These are phyloP conservation scores for Candolleomyces aberdarensis DNA, from an alignment of 768 basidiomycete species.

Conservation along the genomic window DNA sequence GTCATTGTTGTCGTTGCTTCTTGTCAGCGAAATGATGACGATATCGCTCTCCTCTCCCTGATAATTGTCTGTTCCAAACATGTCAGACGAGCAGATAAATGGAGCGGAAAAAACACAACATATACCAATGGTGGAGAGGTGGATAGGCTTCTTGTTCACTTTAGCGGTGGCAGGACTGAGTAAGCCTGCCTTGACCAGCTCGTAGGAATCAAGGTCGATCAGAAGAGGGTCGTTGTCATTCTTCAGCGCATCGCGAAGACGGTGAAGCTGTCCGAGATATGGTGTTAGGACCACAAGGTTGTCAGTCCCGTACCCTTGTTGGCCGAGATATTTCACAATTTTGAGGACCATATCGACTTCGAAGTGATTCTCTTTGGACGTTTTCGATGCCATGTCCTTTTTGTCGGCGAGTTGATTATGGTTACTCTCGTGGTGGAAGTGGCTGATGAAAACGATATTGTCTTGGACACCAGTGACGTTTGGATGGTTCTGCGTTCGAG, in stretches of 20 bases:
- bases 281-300: slow-evolving; percentile 66
- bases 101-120: neutral
- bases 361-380: slow-evolving; percentile 59
- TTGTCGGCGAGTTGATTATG: slow-evolving; percentile 37
- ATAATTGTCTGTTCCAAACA: slow-evolving; percentile 54
- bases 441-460: slow-evolving; percentile 64
- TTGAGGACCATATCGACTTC: slow-evolving; percentile 63
- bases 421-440: slow-evolving; percentile 53
- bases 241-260: slow-evolving; percentile 44
- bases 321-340: slow-evolving; percentile 51
- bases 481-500: slow-evolving; percentile 44
- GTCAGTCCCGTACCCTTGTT: too few species aligned
- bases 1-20: slow-evolving; percentile 52
- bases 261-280: slow-evolving; percentile 61
- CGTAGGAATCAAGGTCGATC: slow-evolving; percentile 58
- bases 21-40: slow-evolving; percentile 56
- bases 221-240: slow-evolving; percentile 55
- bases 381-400: slow-evolving; percentile 41
- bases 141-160: slow-evolving; percentile 41
- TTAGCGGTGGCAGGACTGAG: slow-evolving; percentile 37
- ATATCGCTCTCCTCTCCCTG: slow-evolving; percentile 76
- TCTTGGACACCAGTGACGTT: slow-evolving; percentile 52
- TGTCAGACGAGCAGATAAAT: neutral
- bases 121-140: slow-evolving; percentile 65
- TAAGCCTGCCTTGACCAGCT: slow-evolving; percentile 57